Conservation (phyloP, 345 rosid species). For the Hypericum androsaemum region DNA sequence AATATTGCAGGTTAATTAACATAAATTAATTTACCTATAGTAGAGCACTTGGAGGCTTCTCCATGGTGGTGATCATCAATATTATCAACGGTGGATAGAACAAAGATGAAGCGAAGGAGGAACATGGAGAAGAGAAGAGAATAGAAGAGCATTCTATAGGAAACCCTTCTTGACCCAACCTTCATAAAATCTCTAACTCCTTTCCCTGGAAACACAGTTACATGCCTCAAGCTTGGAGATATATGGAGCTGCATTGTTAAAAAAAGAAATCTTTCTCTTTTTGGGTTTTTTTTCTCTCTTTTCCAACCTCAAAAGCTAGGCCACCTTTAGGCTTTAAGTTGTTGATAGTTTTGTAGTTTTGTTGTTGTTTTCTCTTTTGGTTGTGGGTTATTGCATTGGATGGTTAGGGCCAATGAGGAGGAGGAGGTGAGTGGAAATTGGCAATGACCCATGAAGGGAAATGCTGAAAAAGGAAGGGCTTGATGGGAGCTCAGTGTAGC, state of each 20-base stretch:
- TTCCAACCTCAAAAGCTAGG: too few relatives aligned
- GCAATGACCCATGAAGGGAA: constrained; percentile 12
- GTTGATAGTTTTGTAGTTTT: too few relatives aligned
- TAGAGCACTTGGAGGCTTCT: constrained; percentile 49
- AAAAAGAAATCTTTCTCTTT: too few relatives aligned
- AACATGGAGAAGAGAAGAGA: constrained; percentile 78
- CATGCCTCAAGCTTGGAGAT: constrained; percentile 92
- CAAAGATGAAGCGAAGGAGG: constrained; percentile 70
- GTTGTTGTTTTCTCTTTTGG: too few relatives aligned
- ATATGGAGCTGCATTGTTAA: constrained; percentile 73
- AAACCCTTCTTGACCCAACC: constrained; percentile 55
- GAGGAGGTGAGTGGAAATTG: background rate
- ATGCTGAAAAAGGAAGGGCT: constrained; percentile 22
- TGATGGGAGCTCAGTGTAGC: constrained; percentile 36
- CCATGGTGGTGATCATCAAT: constrained; percentile 36
- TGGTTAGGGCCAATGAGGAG: background rate
- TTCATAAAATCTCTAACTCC: constrained; percentile 85
- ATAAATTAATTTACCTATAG: constrained; percentile 41
- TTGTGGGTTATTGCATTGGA: too few relatives aligned
- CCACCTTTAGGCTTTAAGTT: too few relatives aligned
- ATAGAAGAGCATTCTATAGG: constrained; percentile 73
- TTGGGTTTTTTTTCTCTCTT: too few relatives aligned
- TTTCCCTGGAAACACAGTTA: constrained; percentile 81
- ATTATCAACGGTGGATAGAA: constrained; percentile 56
- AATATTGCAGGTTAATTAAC: background rate